These are phyloP conservation scores for Alternaria postmessia DNA, from an alignment of 2,329 filamentous ascomycete genomes.

Conservation along the genomic window DNA sequence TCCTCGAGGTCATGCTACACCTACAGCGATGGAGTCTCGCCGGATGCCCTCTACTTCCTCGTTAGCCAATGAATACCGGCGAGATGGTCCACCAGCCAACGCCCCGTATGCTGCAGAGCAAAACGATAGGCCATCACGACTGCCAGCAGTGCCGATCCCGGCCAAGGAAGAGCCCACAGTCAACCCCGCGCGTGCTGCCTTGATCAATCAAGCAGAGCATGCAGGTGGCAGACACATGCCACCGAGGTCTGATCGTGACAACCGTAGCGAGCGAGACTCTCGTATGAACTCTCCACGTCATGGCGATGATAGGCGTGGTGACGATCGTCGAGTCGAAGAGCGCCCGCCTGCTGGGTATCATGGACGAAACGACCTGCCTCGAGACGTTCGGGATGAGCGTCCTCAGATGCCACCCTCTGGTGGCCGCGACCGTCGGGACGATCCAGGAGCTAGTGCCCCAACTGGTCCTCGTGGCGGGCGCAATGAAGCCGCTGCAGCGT, in stretches of 20 bases:
- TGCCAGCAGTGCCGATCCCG: constrained; percentile 18
- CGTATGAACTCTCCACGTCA: constrained; percentile 42
- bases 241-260: constrained; percentile 38
- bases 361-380: constrained; percentile 33
- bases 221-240: constrained; percentile 35
- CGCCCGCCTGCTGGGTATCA: constrained; percentile 33
- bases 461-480: constrained; percentile 62
- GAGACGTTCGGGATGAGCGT: constrained; percentile 47
- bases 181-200: constrained; percentile 55
- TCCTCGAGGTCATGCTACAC: constrained; percentile 35
- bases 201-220: constrained; percentile 49
- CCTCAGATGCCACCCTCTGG: constrained; percentile 28
- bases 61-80: constrained; percentile 38
- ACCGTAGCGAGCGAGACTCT: constrained; percentile 40
- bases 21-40: constrained; percentile 26
- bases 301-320: constrained; percentile 34
- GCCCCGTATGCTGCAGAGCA: constrained; percentile 36
- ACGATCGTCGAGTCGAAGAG: constrained; percentile 40
- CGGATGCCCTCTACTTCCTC: constrained; percentile 36
- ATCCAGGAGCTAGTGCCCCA: constrained; percentile 56
- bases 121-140: constrained; percentile 29
- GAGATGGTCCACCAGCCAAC: constrained; percentile 33
- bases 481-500: constrained; percentile 33
- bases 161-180: constrained; percentile 39
- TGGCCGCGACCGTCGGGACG: constrained; percentile 52